A percentile compares a stretch with the other conserved stretches of the same genome.
phyloP scores from a whole-genome alignment of 495 filamentous ascomycete genomes.

The Tuber microsphaerosporum region DNA sequence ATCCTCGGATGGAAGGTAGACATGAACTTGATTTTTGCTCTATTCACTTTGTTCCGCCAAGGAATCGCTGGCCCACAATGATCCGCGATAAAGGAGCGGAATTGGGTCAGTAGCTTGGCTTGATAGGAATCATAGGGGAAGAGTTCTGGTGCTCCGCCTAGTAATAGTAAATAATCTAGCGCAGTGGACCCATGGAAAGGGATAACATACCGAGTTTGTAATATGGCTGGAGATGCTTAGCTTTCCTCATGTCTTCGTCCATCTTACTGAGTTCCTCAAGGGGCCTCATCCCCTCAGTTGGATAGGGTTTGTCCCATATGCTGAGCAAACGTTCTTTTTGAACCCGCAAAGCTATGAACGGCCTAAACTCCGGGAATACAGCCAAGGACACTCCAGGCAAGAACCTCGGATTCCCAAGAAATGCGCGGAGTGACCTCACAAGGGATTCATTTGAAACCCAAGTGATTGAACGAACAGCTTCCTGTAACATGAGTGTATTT shows the following conservation, averaged over 20 bases:
- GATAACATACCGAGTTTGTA: not conserved
- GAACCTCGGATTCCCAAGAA: constrained; percentile 6
- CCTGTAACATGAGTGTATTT: too few relatives aligned
- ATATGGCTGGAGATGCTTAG: not conserved
- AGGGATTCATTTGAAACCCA: not conserved
- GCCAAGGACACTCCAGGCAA: not conserved
- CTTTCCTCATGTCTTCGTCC: not conserved
- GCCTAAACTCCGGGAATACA: not conserved
- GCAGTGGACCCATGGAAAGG: not conserved
- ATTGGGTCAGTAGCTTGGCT: not conserved
- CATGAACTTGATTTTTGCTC: too few relatives aligned
- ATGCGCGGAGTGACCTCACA: constrained; percentile 7
- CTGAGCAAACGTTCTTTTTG: not conserved
- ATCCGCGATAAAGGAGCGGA: not conserved
- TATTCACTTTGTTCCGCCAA: not conserved
- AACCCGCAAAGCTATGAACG: not conserved
- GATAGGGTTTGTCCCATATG: not conserved
- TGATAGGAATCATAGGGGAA: not conserved
- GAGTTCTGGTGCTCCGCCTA: not conserved
- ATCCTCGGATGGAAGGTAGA: not conserved
- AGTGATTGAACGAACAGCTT: too few relatives aligned
- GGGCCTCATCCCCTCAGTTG: too few relatives aligned
- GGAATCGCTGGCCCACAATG: not conserved
- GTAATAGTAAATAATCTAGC: not conserved
- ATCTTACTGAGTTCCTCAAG: not conserved